phyloP scores from a whole-genome alignment of 345 rosid species.

The Brassica carinata region DNA sequence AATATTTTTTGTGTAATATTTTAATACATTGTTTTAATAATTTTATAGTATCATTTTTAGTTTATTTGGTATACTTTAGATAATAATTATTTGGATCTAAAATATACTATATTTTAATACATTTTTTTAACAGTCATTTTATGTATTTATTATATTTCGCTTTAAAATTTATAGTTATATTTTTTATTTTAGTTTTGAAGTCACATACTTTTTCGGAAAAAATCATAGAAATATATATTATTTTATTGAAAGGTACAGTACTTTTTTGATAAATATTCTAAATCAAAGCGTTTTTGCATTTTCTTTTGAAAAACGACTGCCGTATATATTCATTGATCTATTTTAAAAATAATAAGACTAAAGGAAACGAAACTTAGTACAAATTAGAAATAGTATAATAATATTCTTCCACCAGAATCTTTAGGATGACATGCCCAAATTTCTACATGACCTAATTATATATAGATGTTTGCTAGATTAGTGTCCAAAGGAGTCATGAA shows the following conservation, averaged over 20 bases:
- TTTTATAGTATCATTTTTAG: no score
- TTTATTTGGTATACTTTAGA: background rate
- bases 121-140: no score
- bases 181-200: background rate
- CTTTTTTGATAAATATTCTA: background rate
- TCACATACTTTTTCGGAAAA: background rate
- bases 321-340: background rate
- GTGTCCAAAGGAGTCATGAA: constrained; percentile 10
- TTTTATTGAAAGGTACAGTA: background rate
- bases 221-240: background rate
- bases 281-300: background rate
- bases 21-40: no score
- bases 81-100: no score
- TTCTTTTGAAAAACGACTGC: background rate
- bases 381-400: background rate
- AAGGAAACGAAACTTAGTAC: background rate
- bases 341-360: no score
- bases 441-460: background rate
- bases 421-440: background rate
- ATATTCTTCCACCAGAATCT: background rate
- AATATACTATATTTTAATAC: no score
- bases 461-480: background rate
- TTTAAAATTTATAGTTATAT: no score
- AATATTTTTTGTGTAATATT: no score
- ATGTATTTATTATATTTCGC: background rate